Percentiles rank a stretch among this genome's conserved stretches.
Conservation (phyloP, 2,329 filamentous ascomycete species). For the Penicillium brevicompactum region DNA sequence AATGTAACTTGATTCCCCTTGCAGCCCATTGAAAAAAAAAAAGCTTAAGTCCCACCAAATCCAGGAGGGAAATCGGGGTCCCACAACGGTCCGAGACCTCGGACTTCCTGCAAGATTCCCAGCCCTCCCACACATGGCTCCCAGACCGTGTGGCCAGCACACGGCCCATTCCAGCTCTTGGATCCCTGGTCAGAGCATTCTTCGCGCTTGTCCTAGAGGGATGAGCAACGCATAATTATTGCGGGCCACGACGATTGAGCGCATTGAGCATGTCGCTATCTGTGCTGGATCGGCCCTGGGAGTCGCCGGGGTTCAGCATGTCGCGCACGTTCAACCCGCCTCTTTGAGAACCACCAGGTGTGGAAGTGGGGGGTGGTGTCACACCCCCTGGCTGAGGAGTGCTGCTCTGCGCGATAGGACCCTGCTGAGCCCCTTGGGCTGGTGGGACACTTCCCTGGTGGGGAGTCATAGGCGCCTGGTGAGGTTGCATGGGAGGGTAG, state of each 20-base stretch:
- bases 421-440: neutral
- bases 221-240: conserved; percentile 24
- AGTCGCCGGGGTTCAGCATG: conserved; percentile 48
- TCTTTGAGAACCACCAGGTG: conserved; percentile 35
- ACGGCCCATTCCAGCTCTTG: conserved; percentile 18
- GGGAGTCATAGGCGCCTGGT: conserved; percentile 23
- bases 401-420: conserved; percentile 1
- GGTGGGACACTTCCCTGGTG: conserved; percentile 19
- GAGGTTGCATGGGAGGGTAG: conserved; percentile 40
- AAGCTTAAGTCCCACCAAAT: neutral
- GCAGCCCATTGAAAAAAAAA: neutral
- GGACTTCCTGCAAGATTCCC: conserved; percentile 11
- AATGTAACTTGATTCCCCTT: conserved; percentile 8
- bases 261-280: conserved; percentile 55
- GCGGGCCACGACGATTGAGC: conserved; percentile 44
- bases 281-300: conserved; percentile 45
- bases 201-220: neutral
- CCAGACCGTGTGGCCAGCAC: conserved; percentile 28
- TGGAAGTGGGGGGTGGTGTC: conserved; percentile 45
- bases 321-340: conserved; percentile 52
- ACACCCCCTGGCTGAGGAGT: conserved; percentile 27
- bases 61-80: neutral
- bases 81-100: conserved; percentile 15
- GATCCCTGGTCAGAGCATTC: neutral
- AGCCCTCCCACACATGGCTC: conserved; percentile 19